Evolutionary conservation across 2,329 filamentous ascomycete species (phyloP).

Genomic region (Trichoderma breve): DNA sequence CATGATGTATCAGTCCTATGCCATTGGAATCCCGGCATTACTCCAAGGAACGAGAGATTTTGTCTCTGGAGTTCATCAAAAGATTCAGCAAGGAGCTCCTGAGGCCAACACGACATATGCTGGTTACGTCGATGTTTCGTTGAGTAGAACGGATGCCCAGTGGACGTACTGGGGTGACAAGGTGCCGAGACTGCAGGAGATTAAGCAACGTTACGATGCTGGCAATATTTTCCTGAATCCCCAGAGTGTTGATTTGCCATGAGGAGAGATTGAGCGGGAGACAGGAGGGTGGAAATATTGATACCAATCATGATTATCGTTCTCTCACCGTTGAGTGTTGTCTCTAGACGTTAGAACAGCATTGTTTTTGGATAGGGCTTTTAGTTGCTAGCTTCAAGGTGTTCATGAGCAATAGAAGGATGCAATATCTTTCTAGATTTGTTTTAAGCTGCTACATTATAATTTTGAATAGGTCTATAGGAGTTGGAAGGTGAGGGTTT

Average conservation of each 20-base stretch:
- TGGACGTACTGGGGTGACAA: slow-evolving; percentile 56
- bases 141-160: slow-evolving; percentile 45
- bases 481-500: background rate
- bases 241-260: slow-evolving; percentile 45
- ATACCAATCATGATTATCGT: background rate
- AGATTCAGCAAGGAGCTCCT: slow-evolving; percentile 39
- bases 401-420: background rate
- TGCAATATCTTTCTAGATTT: background rate
- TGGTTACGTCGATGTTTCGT: slow-evolving; percentile 58
- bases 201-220: slow-evolving; percentile 55
- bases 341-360: background rate
- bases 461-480: background rate
- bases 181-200: slow-evolving; percentile 42
- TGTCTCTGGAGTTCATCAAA: slow-evolving; percentile 49
- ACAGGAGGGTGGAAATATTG: background rate
- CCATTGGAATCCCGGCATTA: slow-evolving; percentile 48
- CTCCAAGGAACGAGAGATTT: slow-evolving; percentile 49
- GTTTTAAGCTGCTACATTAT: background rate
- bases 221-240: slow-evolving; percentile 57
- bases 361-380: background rate
- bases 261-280: background rate
- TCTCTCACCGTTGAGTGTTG: background rate
- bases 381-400: background rate
- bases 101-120: slow-evolving; percentile 54
- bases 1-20: slow-evolving; percentile 63